Base-by-base conservation (phyloP, 2,329 filamentous ascomycete species). In the Alternaria arbusti region DNA sequence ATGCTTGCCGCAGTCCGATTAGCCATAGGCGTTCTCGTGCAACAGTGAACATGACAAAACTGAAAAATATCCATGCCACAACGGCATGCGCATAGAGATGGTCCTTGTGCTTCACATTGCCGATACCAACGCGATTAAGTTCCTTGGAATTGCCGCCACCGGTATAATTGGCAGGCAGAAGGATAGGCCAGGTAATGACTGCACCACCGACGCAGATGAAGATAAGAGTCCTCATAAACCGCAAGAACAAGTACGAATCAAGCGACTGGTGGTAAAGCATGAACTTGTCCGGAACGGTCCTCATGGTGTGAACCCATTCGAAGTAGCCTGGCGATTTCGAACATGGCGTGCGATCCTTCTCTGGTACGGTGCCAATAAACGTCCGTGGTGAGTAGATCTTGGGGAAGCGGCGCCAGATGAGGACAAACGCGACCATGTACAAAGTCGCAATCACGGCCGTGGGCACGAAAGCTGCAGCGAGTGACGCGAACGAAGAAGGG, bases 1-100 rank as follows among this genome's bases (percentile, higher is more conserved):
- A 97, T 0, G 95, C 95, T 81, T 98, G 95, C 67, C 94, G 91
- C 55, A 98, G 82, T 74, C 96, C 97, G 83, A 97, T 91, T 81
- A 93, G 97, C 86, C 90, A 97, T 71, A 98, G 91, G 76, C 89
- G 90, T 80, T 98, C 95, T 61, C 95, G 88, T 59, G 94, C 91
- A 66, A 98, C 88, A 74, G 93, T 90, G 81, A 92, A 96, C 79
- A 98, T 90, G 68, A 98, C 86, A 77, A 98, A 98, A 49, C 88
- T 82, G 79, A 91, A 94, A 81, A 93, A 98, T 54, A 94, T 80
- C 88, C 93, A 97, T 1, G 90, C 89, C 57, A 94, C 84, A 56
- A 92, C 86, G n/a, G 88, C 87, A 78, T 97, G 93, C 0, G 94
- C 95, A 78, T 91, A 97, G 2, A 79, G 89, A 70, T 87, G 87